Base-by-base conservation (phyloP, 495 filamentous ascomycete genomes). In the Hypoxylon perforatum region DNA sequence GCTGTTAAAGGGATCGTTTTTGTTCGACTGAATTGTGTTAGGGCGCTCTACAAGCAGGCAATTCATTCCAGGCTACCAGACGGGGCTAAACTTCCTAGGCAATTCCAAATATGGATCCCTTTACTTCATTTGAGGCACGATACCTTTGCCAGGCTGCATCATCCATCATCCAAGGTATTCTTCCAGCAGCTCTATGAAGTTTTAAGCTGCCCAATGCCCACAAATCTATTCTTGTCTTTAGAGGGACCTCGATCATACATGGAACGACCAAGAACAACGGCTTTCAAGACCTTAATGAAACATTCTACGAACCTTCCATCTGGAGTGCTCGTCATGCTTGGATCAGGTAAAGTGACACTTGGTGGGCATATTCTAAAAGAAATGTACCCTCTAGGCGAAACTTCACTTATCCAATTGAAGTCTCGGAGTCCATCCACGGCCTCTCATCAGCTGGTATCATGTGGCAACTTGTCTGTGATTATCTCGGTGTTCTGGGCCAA, bases 1-100 rank as follows among this genome's bases (percentile, higher is more conserved):
- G 0, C 14, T 0, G 3, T 45, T 0, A 0, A 6, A 1, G 46
- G 39, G 0, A 22, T 50, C 8, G 47, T 67, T 5, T 6, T 73
- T 9, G 61, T 52, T 1, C 61, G 57, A 4, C 17, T 73, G n/a
- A 73, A 70, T 11, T 73, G 71, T 19, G 23, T 57, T 0, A 51
- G 41, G 9, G 60, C 67, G 21, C 10, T 70, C 18, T 21, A 54
- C 44, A 21, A 49, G 3, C 36, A 55, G 47, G 38, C 58, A 11
- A 23, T n/a, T 21, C 58, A 63, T 10, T 46, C 49, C 6, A 18
- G 12, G 8, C 10, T 52, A 0, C 28, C 57, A 12, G 4, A 7
- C 12, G 22, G 30, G 6, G 2, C 10, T 4, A 3, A 30, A 8
- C 0, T 60, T 23, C 17, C 0, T 8, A 59, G 59, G 12, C 44